Base-by-base conservation (phyloP, 2,329 filamentous ascomycete species). In the Xylaria polymorpha region DNA sequence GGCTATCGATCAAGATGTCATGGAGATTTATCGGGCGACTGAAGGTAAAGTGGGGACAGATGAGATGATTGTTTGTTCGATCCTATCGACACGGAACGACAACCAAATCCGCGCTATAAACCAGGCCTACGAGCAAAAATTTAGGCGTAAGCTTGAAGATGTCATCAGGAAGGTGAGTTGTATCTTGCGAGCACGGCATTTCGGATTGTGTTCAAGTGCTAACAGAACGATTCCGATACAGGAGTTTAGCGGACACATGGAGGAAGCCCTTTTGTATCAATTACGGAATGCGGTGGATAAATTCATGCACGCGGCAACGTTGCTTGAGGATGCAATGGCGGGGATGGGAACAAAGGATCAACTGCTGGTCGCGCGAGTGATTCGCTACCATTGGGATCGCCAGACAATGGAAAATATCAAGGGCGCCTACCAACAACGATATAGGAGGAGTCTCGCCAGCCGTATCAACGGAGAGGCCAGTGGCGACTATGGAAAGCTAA, bases 171-270 rank as follows among this genome's bases (percentile, higher is more conserved):
- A 88, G 75, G 88, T 90, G 79, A 81, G 71, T 62, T 18, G 20
- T 43, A 43, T 55, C n/a, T n/a, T 51, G 15, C 43, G 25, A 51
- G 7, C 7, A 41, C n/a, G 83, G 77, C 22, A 59, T 7, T 32
- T 14, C 0, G 12, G 35, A 4, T 46, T 44, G 9, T 8, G 22
- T 9, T 48, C 5, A 10, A 51, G 9, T 64, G 20, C 65, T 68
- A 44, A 70, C 51, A 63, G 14, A 22, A 53, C 29, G 1, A 53
- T 35, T 57, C 18, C 39, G 32, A 25, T 59, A 22, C 69, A 90
- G 82, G 90, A 96, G 76, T 98, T 98, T 81, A 92, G 91, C 0
- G 95, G 95, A 0, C 95, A 98, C 78, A 98, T 98, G 94, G 86
- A 94, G 79, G 88, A 93, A 18, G 94, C 94, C 0, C 86, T 98